Base-by-base conservation (phyloP, 2,329 filamentous ascomycete species). In the Domatiomyces catenatus region DNA sequence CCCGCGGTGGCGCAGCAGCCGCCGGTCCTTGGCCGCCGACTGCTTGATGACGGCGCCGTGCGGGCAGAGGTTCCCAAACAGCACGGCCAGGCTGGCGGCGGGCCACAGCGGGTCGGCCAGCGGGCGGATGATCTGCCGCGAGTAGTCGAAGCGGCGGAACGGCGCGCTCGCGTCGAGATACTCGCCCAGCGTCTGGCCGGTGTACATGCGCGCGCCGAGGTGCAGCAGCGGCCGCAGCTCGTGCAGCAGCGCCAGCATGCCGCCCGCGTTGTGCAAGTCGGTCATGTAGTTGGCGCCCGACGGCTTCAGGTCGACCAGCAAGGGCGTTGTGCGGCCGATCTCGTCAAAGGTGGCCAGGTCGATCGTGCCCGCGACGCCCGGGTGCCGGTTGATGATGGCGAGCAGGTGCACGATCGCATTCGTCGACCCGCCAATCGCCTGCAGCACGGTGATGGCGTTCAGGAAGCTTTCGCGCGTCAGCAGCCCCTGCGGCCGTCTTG, bases 361-460 rank as follows among this genome's bases (percentile, higher is more conserved):
- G 43, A 75, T 71, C 3, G 61, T 60, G 2, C 70, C 70, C 32
- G 68, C 64, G 2, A 75, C 52, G 1, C 63, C 57, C 0, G 74
- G 74, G 52, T 76, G 74, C 3, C 74, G 64, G 49, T 75, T 75
- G 4, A 75, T 75, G 28, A 77, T 71, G 10, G 75, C 75, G 44
- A 71, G 71, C 46, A 77, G 62, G 56, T 78, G 75, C 42, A 78
- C 75, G 0, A 75, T 73, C 0, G 75, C 74, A 54, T 78, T 78
- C 3, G 75, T 76, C 54, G 71, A 75, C 18, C 75, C 75, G 12
- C 75, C 75, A 49, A 77, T 75, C 12, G 75, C 75, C 2, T 74
- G 74, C 49, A 75, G 76, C 26, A 69, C 69, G 2, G 70, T 71
- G 19, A 79, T 74, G 7, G 73, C 74, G 52, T 78, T 78, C 61